phyloP scores from a whole-genome alignment of 352 stramenopile species.

The Phytophthora fragariaefolia region DNA sequence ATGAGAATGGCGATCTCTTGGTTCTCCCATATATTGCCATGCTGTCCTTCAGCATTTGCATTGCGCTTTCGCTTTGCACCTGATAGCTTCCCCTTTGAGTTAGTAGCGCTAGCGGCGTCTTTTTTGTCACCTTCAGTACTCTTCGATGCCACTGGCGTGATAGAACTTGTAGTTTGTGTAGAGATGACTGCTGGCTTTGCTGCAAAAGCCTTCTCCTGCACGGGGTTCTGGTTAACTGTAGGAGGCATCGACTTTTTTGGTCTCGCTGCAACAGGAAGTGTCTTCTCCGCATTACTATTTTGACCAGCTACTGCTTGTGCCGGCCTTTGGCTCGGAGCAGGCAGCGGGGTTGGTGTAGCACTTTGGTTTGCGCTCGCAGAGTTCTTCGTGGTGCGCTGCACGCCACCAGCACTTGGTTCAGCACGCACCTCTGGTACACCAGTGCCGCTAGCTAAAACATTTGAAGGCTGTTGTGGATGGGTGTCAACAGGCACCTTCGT shows the following conservation, averaged over 20 bases:
- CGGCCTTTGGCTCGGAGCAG: constrained; percentile 1
- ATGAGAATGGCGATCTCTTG: constrained; percentile 40
- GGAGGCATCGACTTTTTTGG: background rate
- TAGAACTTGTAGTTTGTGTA: background rate
- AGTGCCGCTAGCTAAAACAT: background rate
- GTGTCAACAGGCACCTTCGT: background rate
- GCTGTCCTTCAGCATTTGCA: constrained; percentile 27
- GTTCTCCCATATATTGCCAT: constrained; percentile 41
- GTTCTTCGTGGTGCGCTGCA: background rate
- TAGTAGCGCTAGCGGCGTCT: background rate
- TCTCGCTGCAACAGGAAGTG: background rate
- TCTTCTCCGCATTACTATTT: constrained; percentile 2
- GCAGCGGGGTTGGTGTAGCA: background rate
- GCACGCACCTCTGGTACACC: background rate
- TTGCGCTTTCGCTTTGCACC: constrained; percentile 33
- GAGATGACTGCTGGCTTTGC: background rate
- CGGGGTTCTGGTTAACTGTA: background rate
- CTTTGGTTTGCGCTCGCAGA: background rate
- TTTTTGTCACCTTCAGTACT: constrained; percentile 3
- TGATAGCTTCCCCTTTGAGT: background rate
- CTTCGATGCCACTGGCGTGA: constrained; percentile 5
- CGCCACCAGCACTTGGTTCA: constrained; percentile 4
- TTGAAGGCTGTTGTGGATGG: background rate
- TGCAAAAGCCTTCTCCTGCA: background rate
- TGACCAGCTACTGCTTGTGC: background rate